Base-by-base conservation (phyloP, 306 rosid species). In the Sicyos edulis region DNA sequence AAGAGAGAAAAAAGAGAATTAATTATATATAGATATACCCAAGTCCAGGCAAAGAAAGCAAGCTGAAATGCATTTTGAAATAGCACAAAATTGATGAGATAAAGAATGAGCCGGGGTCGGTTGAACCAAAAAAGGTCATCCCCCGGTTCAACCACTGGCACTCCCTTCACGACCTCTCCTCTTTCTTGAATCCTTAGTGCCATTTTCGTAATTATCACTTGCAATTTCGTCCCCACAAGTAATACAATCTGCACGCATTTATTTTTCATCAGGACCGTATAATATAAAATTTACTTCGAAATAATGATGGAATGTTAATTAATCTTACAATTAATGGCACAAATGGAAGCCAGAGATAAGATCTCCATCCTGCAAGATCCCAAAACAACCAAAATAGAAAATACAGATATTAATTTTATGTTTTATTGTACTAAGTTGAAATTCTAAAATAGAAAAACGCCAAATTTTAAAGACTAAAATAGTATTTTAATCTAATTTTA, bases 181-280 rank as follows among this genome's bases (percentile, higher is more conserved):
- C 96, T 82, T 73, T 86, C 85, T 60, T 82, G 78, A 19, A 90
- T 87, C 58, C 86, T 76, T 6, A 87, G 80, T 1, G 89, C 99
- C 99, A 93, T 91, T 59, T 88, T 82, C 17, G 97, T 91, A 77
- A 93, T 87, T n/a, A 93, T 90, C 71, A 88, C 92, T 44, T 93
- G 96, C 62, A 93, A 77, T 78, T 93, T 91, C 11, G 92, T 91
- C 34, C 98, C 98, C 34, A 93, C 97, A 71, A 90, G 15, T 13
- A 90, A 79, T 0, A 88, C 77, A 6, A 92, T 82, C 98, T 92
- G 74, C 78, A 81, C 20, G 0, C 14, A 56, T 21, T 56, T 56
- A 4, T 56, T 16, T 15, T 52, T 52, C 2, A 15, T 16, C 7
- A 16, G 6, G 6, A 40, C 10, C 45, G 1, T 40, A 14, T 13